Evolutionary conservation across 805 yeast genomes (phyloP).

Genomic region (Hermanozyma aechmeae): DNA sequence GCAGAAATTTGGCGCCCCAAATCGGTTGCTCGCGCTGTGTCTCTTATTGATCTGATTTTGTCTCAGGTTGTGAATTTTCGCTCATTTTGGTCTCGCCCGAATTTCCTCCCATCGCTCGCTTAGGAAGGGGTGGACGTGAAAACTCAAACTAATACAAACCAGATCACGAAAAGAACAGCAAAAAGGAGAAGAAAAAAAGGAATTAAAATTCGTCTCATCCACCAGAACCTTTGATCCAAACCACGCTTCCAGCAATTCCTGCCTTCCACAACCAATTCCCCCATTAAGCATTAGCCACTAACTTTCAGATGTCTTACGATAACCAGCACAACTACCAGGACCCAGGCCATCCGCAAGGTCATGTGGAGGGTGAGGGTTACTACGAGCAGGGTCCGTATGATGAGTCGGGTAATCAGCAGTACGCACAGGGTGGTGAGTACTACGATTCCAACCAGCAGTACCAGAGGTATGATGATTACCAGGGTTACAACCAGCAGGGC

Average conservation of each 20-base stretch:
- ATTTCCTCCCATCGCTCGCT: not conserved
- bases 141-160: too few species aligned
- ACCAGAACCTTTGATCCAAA: not conserved
- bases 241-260: slow-evolving; percentile 1
- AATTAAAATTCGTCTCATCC: too few species aligned
- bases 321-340: slow-evolving; percentile 35
- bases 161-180: too few species aligned
- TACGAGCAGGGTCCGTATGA: slow-evolving; percentile 34
- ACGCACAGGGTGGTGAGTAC: slow-evolving; percentile 37
- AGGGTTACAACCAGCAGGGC: slow-evolving; percentile 22
- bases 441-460: slow-evolving; percentile 37
- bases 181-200: too few species aligned
- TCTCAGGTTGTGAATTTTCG: too few species aligned
- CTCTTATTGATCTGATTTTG: slow-evolving; percentile 1
- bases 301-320: slow-evolving; percentile 50
- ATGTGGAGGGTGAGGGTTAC: slow-evolving; percentile 17
- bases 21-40: slow-evolving; percentile 1
- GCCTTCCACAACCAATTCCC: slow-evolving; percentile 3
- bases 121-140: too few species aligned
- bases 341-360: slow-evolving; percentile 16
- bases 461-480: slow-evolving; percentile 44
- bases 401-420: slow-evolving; percentile 23
- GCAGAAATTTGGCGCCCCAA: slow-evolving; percentile 3
- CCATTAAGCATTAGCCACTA: too few species aligned
- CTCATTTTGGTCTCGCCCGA: too few species aligned